Conservation (phyloP, 495 filamentous ascomycete species). For the Lichina pygmaea region DNA sequence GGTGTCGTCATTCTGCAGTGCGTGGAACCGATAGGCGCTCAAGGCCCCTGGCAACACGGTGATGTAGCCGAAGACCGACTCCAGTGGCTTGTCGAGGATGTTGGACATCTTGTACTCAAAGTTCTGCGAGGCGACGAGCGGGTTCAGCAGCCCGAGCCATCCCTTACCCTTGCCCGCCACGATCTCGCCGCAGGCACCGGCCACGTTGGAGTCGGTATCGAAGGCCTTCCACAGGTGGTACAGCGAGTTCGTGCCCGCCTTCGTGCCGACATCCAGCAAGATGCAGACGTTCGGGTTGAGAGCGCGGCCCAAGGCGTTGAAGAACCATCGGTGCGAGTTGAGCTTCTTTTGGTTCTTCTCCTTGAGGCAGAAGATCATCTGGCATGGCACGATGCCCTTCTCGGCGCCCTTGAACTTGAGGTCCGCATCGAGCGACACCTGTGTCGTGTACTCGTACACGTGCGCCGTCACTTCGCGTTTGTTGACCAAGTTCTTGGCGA, state of each 20-base stretch:
- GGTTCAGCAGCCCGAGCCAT: constrained; percentile 67
- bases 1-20: constrained; percentile 85
- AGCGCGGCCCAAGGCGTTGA: constrained; percentile 88
- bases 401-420: constrained; percentile 97
- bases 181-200: constrained; percentile 90
- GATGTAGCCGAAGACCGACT: constrained; percentile 94
- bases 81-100: constrained; percentile 90
- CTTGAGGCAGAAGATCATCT: constrained; percentile 97
- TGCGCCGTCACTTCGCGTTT: constrained; percentile 61
- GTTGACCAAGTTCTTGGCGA: constrained; percentile 96
- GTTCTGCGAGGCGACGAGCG: constrained; percentile 87
- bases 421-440: constrained; percentile 84
- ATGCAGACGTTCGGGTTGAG: constrained; percentile 93
- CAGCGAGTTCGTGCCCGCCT: constrained; percentile 60
- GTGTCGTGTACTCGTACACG: constrained; percentile 96
- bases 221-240: constrained; percentile 99
- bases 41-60: constrained; percentile 88
- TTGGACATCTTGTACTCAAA: constrained; percentile 99
- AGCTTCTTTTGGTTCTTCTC: constrained; percentile 96
- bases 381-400: constrained; percentile 95
- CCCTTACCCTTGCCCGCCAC: constrained; percentile 78
- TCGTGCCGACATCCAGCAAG: constrained; percentile 83
- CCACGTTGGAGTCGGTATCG: constrained; percentile 87
- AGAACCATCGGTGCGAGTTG: constrained; percentile 98
- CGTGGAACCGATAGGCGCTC: constrained; percentile 88